Evolutionary conservation across 441 rosid genomes (phyloP).

Genomic region (Aquilaria agallochum): DNA sequence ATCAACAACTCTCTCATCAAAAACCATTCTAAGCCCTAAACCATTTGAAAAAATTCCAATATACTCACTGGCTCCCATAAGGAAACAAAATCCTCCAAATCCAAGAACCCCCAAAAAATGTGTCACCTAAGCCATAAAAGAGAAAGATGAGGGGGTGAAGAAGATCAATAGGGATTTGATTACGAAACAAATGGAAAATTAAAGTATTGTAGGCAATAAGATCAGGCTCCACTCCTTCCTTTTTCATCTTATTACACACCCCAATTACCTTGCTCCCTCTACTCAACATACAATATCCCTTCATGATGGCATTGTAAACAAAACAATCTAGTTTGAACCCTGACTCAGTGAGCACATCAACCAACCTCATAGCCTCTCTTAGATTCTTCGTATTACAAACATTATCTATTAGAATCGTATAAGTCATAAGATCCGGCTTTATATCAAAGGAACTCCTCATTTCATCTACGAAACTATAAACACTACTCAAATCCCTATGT

Average conservation of each 20-base stretch:
- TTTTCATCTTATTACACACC: slow-evolving; percentile 69
- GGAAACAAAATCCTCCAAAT: slow-evolving; percentile 88
- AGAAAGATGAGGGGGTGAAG: too few relatives aligned
- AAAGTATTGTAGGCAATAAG: slow-evolving; percentile 75
- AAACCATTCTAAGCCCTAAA: not conserved
- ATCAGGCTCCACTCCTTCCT: slow-evolving; percentile 83
- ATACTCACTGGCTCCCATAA: slow-evolving; percentile 87
- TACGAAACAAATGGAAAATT: slow-evolving; percentile 29
- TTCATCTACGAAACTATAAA: slow-evolving; percentile 50
- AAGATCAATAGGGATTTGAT: not conserved
- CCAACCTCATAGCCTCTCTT: slow-evolving; percentile 57
- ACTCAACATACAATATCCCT: slow-evolving; percentile 68
- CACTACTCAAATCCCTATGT: slow-evolving; percentile 36
- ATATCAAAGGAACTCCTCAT: slow-evolving; percentile 37
- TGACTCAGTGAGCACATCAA: slow-evolving; percentile 32
- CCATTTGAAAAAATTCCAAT: slow-evolving; percentile 2
- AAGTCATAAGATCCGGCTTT: slow-evolving; percentile 68
- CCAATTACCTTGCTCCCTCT: slow-evolving; percentile 63
- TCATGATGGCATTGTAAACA: slow-evolving; percentile 83
- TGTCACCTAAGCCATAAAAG: slow-evolving; percentile 54
- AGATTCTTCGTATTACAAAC: slow-evolving; percentile 73
- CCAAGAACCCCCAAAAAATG: slow-evolving; percentile 91
- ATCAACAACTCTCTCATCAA: slow-evolving; percentile 6
- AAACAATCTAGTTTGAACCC: slow-evolving; percentile 84
- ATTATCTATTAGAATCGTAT: slow-evolving; percentile 81